Conservation (phyloP, 2,329 filamentous ascomycete species). For the Beauveria scarabaeidicola region DNA sequence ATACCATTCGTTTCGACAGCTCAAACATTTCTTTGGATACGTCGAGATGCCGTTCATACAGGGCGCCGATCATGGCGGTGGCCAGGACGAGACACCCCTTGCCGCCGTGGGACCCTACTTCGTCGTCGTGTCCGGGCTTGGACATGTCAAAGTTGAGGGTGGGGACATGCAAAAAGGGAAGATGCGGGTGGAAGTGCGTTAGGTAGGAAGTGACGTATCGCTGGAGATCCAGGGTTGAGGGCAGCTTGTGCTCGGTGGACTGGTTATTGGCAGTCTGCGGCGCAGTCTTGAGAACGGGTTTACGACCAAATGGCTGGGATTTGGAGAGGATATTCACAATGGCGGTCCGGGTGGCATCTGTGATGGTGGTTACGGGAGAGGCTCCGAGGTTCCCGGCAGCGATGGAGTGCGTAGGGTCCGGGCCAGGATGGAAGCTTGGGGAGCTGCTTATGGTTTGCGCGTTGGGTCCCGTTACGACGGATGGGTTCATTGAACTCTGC, state of each 20-base stretch:
- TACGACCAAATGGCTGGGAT: conserved; percentile 48
- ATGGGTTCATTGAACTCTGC: conserved; percentile 65
- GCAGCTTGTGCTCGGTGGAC: conserved; percentile 50
- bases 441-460: conserved; percentile 50
- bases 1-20: conserved; percentile 90
- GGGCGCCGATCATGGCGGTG: conserved; percentile 70
- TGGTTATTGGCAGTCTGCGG: conserved; percentile 32
- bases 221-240: conserved; percentile 77
- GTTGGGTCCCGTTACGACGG: conserved; percentile 57
- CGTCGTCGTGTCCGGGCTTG: conserved; percentile 51
- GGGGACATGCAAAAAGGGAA: conserved; percentile 89
- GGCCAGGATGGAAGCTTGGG: conserved; percentile 55
- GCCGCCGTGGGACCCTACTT: conserved; percentile 58
- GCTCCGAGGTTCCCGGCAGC: conserved; percentile 53
- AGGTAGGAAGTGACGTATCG: conserved; percentile 87
- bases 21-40: conserved; percentile 83
- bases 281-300: conserved; percentile 53
- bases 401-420: conserved; percentile 66
- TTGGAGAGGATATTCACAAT: conserved; percentile 53
- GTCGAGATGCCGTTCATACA: conserved; percentile 78
- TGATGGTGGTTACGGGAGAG: conserved; percentile 55
- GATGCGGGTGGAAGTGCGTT: conserved; percentile 83
- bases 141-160: conserved; percentile 84
- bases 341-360: conserved; percentile 54
- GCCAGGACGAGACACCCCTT: conserved; percentile 77